These are phyloP conservation scores for Yamadazyma akitaensis DNA, from an alignment of 805 yeast species.

Conservation along the genomic window DNA sequence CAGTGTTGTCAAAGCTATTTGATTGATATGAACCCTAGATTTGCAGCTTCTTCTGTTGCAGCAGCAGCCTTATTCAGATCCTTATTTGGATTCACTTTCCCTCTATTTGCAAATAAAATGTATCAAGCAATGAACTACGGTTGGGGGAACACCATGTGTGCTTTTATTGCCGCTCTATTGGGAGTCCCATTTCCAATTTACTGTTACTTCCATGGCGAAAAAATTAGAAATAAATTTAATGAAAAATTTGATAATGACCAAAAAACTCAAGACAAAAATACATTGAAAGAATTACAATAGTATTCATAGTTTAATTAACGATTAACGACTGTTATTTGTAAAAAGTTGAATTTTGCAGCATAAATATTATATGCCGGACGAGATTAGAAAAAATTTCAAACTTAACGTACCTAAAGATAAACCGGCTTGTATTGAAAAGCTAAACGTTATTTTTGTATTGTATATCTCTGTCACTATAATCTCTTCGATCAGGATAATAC, in stretches of 20 bases:
- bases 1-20: slow-evolving; percentile 65
- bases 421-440: no score
- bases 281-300: slow-evolving; percentile 1
- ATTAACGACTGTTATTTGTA: neutral
- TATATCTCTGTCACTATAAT: no score
- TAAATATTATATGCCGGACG: no score
- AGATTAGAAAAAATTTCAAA: no score
- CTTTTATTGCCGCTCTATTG: slow-evolving; percentile 49
- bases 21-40: slow-evolving; percentile 41
- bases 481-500: no score
- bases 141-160: slow-evolving; percentile 69
- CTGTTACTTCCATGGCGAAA: slow-evolving; percentile 55
- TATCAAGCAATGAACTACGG: slow-evolving; percentile 58
- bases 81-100: slow-evolving; percentile 37
- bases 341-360: neutral
- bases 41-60: slow-evolving; percentile 38
- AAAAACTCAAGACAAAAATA: slow-evolving; percentile 15
- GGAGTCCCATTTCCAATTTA: slow-evolving; percentile 69
- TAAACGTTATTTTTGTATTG: no score
- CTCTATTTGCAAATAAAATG: slow-evolving; percentile 55
- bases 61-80: slow-evolving; percentile 42
- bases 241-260: slow-evolving; percentile 44
- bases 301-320: neutral
- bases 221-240: slow-evolving; percentile 58
- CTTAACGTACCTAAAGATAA: no score